phyloP scores from a whole-genome alignment of 2,329 filamentous ascomycete species.

The Didymella segeticola region DNA sequence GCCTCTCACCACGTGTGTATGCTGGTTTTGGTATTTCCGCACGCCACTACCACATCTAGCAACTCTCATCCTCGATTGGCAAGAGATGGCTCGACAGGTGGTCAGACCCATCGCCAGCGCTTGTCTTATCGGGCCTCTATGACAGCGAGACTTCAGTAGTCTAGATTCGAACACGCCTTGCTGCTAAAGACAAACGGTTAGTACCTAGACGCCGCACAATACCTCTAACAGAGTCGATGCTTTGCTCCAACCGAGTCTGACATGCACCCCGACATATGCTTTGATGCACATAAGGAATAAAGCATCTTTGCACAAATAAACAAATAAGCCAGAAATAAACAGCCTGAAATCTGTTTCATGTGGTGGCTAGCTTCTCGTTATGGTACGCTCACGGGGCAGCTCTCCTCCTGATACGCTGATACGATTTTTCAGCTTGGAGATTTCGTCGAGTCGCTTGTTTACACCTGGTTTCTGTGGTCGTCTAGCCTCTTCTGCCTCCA shows the following conservation, averaged over 20 bases:
- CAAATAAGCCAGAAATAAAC: slow-evolving; percentile 1
- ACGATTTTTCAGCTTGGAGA: background rate
- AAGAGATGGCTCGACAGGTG: background rate
- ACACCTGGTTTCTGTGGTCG: background rate
- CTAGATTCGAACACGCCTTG: background rate
- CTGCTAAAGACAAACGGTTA: background rate
- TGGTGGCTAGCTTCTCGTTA: slow-evolving; percentile 11
- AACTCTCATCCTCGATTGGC: background rate
- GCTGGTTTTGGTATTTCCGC: background rate
- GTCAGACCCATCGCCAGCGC: background rate
- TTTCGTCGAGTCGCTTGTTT: slow-evolving; percentile 10
- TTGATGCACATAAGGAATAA: slow-evolving; percentile 1
- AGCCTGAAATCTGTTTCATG: background rate
- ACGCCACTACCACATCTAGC: background rate
- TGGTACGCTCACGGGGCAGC: background rate
- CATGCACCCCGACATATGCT: background rate
- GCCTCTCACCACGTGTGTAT: slow-evolving; percentile 4
- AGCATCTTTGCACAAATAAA: slow-evolving; percentile 7
- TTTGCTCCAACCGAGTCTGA: too few relatives aligned
- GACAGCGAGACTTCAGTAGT: background rate
- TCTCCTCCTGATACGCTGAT: slow-evolving; percentile 4
- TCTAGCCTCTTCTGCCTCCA: slow-evolving; percentile 12
- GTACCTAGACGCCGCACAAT: background rate
- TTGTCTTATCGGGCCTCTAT: slow-evolving; percentile 1
- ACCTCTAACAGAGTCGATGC: too few relatives aligned